Base-by-base conservation (phyloP, 129 eudicot species). In the Chrysanthemum seticuspe region DNA sequence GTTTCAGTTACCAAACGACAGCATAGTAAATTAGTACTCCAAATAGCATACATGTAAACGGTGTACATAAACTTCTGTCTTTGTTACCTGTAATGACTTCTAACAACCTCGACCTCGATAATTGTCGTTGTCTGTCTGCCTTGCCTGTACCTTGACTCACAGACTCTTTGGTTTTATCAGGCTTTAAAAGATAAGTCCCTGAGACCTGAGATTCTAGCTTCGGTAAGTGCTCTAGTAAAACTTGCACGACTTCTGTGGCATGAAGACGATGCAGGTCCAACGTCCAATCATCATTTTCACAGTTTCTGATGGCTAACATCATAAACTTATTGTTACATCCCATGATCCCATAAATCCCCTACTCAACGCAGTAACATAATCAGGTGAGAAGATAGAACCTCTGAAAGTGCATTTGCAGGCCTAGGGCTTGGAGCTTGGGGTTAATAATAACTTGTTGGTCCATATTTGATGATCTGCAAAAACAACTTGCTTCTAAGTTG, bases 231-330 rank as follows among this genome's bases (percentile, higher is more conserved):
- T 86, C 89, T 70, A 70, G 81, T 78, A 93, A 57, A 70, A 93
- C 89, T 81, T 82, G 82, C 34, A 93, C 97, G 47, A 97, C 98
- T 83, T 93, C 97, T 11, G 83, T 14, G 51, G 89, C 88, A 83
- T 93, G 97, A 76, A 93, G 91, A 73, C 98, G 92, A 70, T 93
- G 99, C 78, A 95, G 85, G 50, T 95, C 99, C 87, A 95, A 67
- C 64, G 78, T 90, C 99, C 97, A 95, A 5, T 65, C 71, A 81
- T 87, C 96, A 72, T 95, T 95, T 48, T 74, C 71, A 54, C 56
- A 45, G 74, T 95, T 95, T 67, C 96, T 79, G 66, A 78, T 63
- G 19, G 74, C 76, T 36, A 95, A 25, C 1, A 25, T 25, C 2
- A 25, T 25, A 25, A n/a, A n/a, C n/a, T n/a, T n/a, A n/a, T n/a